A percentile compares a stretch with the other conserved stretches of the same genome.
Conservation (phyloP, 2,329 filamentous ascomycete genomes). For the Xylariales sp. region DNA sequence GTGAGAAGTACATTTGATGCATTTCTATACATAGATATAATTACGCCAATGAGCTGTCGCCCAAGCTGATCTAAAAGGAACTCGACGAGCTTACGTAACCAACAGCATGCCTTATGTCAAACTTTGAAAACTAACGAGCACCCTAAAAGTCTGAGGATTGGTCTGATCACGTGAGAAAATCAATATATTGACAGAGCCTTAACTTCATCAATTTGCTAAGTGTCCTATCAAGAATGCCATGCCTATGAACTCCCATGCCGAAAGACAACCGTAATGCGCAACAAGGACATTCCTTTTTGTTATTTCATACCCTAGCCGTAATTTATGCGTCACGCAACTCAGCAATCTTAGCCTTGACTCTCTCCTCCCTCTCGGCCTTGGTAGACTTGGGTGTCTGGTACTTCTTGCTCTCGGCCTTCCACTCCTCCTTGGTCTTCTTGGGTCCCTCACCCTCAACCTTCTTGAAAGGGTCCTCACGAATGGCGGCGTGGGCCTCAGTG, state of each 20-base stretch:
- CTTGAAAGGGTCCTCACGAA: slow-evolving; percentile 98
- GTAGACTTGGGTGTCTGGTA: slow-evolving; percentile 81
- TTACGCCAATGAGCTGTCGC: too few relatives aligned
- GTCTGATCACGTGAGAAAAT: slow-evolving; percentile 31
- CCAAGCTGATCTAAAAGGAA: neutral
- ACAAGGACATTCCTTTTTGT: slow-evolving; percentile 41
- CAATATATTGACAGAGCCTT: slow-evolving; percentile 38
- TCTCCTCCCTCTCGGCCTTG: slow-evolving; percentile 83
- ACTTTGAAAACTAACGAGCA: neutral
- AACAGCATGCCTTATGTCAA: neutral
- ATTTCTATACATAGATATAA: neutral
- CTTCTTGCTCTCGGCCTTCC: slow-evolving; percentile 96
- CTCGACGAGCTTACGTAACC: neutral
- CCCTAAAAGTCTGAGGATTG: too few relatives aligned
- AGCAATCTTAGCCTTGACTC: slow-evolving; percentile 91
- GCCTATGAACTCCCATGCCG: slow-evolving; percentile 50
- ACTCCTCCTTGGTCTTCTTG: slow-evolving; percentile 98
- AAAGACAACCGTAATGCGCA: slow-evolving; percentile 49
- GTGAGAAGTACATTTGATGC: neutral
- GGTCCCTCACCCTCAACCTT: slow-evolving; percentile 78
- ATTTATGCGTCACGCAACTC: slow-evolving; percentile 71
- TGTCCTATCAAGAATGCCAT: slow-evolving; percentile 44
- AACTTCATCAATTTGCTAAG: slow-evolving; percentile 49
- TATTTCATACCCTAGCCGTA: slow-evolving; percentile 36
- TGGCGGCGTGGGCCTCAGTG: slow-evolving; percentile 91